Base-by-base conservation (phyloP, 2,329 filamentous ascomycete species). In the Ceratocystis cubensis region DNA sequence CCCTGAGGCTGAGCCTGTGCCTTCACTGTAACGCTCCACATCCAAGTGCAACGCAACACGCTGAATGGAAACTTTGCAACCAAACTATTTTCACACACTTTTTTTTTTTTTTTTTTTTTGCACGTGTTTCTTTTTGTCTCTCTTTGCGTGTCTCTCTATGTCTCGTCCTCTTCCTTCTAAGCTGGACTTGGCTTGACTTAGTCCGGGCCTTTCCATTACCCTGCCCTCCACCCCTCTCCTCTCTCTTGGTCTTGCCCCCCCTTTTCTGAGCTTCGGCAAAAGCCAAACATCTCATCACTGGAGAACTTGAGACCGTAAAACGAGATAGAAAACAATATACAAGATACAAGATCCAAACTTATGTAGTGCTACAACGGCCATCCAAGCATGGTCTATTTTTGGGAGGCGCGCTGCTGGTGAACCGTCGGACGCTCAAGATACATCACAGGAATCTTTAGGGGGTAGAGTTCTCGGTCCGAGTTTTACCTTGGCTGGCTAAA, bases 1-100 rank as follows among this genome's bases (percentile, higher is more conserved):
- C 53, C 64, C 64, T 65, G 64, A 65, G 64, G 64, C 64, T 65
- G 64, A 65, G 64, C 53, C 44, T 33, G 46, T 65, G 37, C 41
- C 41, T 65, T 28, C 30, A 17, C 15, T 62, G n/a, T 44, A 48
- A 64, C 45, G 15, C 30, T 50, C 22, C 33, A 37, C 33, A 22
- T 50, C 15, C 53, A 57, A 30, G 25, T 57, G 25, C 53, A 57
- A 57, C 53, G 53, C 22, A 57, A 22, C 25, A 57, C 53, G 17
- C 53, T 57, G 53, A 57, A 33, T 28, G 30, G 10, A 57, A 57
- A 57, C 53, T 50, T 50, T 30, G 30, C 22, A 30, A 3, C 22
- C 13, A 13, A 13, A 5, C 22, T 13, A 22, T 57, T 13, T 4
- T 33, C 15, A 10, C 20, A 0, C 30, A 6, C 17, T n/a, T 57